These are phyloP conservation scores for Coemansia sp. DNA, from an alignment of 192 early-diverging fungal species.

Conservation along the genomic window DNA sequence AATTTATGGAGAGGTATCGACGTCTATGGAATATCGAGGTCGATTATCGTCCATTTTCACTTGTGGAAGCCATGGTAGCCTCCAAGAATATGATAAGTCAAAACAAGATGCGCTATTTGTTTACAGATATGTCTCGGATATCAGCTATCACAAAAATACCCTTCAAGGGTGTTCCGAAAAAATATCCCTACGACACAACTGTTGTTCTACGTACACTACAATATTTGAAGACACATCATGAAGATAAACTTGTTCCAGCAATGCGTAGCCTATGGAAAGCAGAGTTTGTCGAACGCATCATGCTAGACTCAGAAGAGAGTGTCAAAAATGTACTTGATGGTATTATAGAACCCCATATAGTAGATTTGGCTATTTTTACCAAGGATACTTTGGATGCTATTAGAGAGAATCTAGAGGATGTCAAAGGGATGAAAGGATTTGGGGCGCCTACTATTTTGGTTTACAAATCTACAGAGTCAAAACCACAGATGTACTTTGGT, in stretches of 20 bases:
- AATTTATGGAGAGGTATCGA: conserved; percentile 50
- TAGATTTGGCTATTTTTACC: conserved; percentile 20
- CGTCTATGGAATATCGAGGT: conserved; percentile 37
- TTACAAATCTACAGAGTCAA: conserved; percentile 5
- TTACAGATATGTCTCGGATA: conserved; percentile 30
- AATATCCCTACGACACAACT: conserved; percentile 38
- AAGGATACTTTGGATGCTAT: conserved; percentile 20
- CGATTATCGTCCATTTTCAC: conserved; percentile 40
- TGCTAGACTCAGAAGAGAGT: conserved; percentile 20
- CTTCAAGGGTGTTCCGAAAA: conserved; percentile 33
- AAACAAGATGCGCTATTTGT: conserved; percentile 34
- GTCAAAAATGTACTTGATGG: conserved; percentile 30
- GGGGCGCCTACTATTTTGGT: conserved; percentile 47
- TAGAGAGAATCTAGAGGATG: conserved; percentile 11
- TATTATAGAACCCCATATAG: conserved; percentile 8
- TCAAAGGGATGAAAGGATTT: conserved; percentile 30
- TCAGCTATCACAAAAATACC: conserved; percentile 37
- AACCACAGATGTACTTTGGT: conserved; percentile 47
- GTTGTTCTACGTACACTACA: conserved; percentile 34
- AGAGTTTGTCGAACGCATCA: conserved; percentile 30
- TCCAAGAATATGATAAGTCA: conserved; percentile 39
- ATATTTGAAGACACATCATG: conserved; percentile 22
- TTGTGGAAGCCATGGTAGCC: conserved; percentile 29
- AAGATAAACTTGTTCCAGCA: conserved; percentile 23
- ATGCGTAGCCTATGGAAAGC: conserved; percentile 42